These are phyloP conservation scores for Porcisia deanei DNA, from an alignment of 208 protist species.

Conservation along the genomic window DNA sequence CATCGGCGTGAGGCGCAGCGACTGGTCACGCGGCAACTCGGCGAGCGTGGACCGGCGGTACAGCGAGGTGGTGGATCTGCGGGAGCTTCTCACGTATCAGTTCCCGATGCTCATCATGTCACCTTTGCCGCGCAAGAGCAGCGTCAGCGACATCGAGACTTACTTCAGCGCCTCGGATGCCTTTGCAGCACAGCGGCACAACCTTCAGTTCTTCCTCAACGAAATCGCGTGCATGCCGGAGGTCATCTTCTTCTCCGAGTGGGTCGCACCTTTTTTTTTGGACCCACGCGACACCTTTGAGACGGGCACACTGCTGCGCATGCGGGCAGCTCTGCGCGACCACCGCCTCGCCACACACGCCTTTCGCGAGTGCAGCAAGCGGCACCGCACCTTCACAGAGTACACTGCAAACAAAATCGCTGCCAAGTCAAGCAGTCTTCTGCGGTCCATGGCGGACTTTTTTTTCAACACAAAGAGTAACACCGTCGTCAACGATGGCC, in stretches of 20 bases:
- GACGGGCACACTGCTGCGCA: conserved; percentile 43
- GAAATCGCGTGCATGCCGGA: conserved; percentile 73
- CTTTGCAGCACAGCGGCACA: conserved; percentile 53
- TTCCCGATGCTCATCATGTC: conserved; percentile 78
- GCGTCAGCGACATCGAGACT: conserved; percentile 66
- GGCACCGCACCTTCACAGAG: conserved; percentile 49
- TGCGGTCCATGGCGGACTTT: conserved; percentile 59
- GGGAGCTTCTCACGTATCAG: conserved; percentile 66
- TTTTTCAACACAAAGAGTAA: conserved; percentile 31
- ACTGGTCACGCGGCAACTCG: conserved; percentile 53
- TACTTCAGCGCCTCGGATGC: conserved; percentile 60
- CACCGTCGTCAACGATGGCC: conserved; percentile 20
- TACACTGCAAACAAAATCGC: conserved; percentile 58
- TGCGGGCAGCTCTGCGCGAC: conserved; percentile 43
- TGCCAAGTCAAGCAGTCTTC: conserved; percentile 50
- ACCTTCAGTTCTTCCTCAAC: conserved; percentile 70
- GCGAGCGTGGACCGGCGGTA: conserved; percentile 77
- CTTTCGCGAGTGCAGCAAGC: conserved; percentile 59
- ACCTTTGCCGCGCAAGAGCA: conserved; percentile 76
- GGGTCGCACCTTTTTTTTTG: conserved; percentile 75
- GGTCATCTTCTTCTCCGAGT: conserved; percentile 77
- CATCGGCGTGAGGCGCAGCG: conserved; percentile 46
- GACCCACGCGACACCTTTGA: conserved; percentile 76
- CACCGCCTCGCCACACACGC: conserved; percentile 44
- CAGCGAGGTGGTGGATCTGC: conserved; percentile 78